These are phyloP conservation scores for Chalaropsis ovoidea DNA, from an alignment of 2,329 filamentous ascomycete species.

Conservation along the genomic window DNA sequence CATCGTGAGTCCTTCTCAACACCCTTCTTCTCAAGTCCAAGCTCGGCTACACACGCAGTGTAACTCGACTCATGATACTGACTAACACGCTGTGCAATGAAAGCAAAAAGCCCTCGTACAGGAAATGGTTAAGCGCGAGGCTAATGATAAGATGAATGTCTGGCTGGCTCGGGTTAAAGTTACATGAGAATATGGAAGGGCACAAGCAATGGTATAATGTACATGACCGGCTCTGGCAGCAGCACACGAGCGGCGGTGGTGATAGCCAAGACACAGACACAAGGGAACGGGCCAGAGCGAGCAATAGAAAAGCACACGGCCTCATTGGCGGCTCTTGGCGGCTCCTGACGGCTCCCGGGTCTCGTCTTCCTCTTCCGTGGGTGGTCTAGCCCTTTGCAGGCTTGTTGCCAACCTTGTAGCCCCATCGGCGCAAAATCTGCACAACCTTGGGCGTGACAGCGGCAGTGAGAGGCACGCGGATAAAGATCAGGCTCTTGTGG, in stretches of 20 bases:
- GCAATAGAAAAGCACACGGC: no score
- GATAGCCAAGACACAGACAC: no score
- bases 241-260: no score
- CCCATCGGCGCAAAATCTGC: slow-evolving; percentile 74
- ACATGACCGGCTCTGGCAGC: slow-evolving; percentile 22
- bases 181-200: background rate
- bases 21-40: no score
- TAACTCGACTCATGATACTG: background rate
- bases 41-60: no score
- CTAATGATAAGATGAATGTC: background rate
- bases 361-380: background rate
- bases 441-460: slow-evolving; percentile 92
- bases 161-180: background rate
- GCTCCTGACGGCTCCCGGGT: no score
- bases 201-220: slow-evolving; percentile 15
- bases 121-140: background rate
- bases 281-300: no score
- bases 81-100: background rate
- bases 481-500: slow-evolving; percentile 94
- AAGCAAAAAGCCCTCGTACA: background rate
- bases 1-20: no score
- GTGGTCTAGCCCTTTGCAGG: slow-evolving; percentile 28
- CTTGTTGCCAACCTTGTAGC: slow-evolving; percentile 86
- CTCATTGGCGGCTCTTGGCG: no score
- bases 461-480: slow-evolving; percentile 85